Evolutionary conservation across 169 alveolate genomes (phyloP), one percentile per base, ranked within the genome.

Genomic region (Cryptosporidium muris): DNA sequence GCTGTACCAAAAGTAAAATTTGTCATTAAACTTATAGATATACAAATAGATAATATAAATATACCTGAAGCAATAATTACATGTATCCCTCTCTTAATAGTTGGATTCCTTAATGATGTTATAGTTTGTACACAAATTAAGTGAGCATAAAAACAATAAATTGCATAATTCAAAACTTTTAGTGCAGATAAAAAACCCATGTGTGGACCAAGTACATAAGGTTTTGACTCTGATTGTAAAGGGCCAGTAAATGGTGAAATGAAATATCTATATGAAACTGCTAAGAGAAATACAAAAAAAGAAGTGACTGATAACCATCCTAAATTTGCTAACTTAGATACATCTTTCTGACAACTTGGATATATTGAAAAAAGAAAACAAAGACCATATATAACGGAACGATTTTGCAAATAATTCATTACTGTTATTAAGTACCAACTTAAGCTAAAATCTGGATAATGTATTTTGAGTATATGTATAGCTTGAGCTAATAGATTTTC

Each of bases 61-160:
- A 48, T 37, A 12, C 74, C 14, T 12, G 74, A 58, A 12, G 74
- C 51, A 3, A 74, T n/a, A 25, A 64, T 63, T 1, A 74, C 37
- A 40, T 58, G 38, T 11, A 74, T 43, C 6, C 54, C 85, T 64
- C 60, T 74, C 34, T 34, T 60, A 40, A 34, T 40, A 38, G 56
- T 74, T 9, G 48, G 25, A 8, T 74, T 53, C 56, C 34, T 58
- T 12, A 74, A 58, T 8, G 74, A 45, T 6, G 67, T 9, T n/a
- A 74, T 40, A 34, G 85, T 68, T 36, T 74, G 85, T 37, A 74
- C 37, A n/a, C 85, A 74, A 42, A 74, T 74, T 37, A 74, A 34
- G 12, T 74, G 85, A 2, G 85, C 54, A 40, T 74, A 56, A 48
- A 74, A 74, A 64, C 85, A 74, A 47, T 74, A 74, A 16, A 74